Percentiles rank a stretch among this genome's conserved stretches.
These are phyloP conservation scores for Kwoniella botswanensis DNA, from an alignment of 768 basidiomycete species.

Conservation along the genomic window DNA sequence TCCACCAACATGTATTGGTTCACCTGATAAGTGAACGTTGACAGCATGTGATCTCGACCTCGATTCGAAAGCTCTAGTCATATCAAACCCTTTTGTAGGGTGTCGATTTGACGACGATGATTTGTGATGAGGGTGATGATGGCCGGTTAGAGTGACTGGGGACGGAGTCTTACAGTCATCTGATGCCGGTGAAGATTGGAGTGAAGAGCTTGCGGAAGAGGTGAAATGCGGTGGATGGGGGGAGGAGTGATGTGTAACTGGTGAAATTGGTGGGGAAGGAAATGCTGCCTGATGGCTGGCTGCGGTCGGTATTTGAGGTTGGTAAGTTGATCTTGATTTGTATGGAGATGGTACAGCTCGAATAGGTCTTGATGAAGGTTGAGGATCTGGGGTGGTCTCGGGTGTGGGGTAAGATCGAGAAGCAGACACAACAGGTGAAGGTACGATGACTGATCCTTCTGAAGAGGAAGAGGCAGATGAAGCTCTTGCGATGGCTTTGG, in stretches of 20 bases:
- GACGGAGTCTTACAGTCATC: constrained; percentile 55
- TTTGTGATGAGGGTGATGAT: constrained; percentile 8
- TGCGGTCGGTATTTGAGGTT: constrained; percentile 9
- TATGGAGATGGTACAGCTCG: constrained; percentile 51
- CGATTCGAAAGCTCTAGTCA: constrained; percentile 27
- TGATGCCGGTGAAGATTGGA: constrained; percentile 51
- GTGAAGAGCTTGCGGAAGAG: constrained; percentile 43
- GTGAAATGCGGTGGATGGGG: constrained; percentile 43
- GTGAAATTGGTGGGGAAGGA: constrained; percentile 48
- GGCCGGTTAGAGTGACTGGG: constrained; percentile 42
- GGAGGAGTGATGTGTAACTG: constrained; percentile 29
- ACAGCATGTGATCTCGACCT: constrained; percentile 30
- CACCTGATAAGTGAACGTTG: constrained; percentile 20
- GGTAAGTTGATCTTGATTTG: constrained; percentile 30
- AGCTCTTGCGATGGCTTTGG: constrained; percentile 39
- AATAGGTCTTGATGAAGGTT: constrained; percentile 39
- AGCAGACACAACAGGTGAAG: constrained; percentile 23
- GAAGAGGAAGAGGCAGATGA: constrained; percentile 22
- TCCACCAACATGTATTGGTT: constrained; percentile 36
- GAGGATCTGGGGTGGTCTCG: constrained; percentile 45
- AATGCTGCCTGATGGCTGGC: constrained; percentile 19
- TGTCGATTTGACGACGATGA: constrained; percentile 6
- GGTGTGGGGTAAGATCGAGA: constrained; percentile 44
- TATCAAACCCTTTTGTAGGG: constrained; percentile 23
- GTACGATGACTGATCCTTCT: constrained; percentile 10